These are phyloP conservation scores for Polyplosphaeria fusca DNA, from an alignment of 495 filamentous ascomycete genomes.

Conservation along the genomic window DNA sequence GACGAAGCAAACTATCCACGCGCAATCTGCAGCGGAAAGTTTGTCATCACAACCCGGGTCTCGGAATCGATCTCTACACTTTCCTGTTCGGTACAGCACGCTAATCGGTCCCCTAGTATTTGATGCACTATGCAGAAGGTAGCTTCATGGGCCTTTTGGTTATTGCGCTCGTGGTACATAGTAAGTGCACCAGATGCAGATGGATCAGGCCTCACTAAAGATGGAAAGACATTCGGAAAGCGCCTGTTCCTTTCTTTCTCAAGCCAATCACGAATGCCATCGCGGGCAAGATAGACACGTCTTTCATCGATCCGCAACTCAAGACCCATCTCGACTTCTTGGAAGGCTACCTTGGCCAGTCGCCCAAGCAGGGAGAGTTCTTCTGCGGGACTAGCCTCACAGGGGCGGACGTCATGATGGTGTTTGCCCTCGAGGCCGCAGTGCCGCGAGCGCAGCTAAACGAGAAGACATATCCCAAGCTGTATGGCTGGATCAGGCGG, in stretches of 20 bases:
- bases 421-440: constrained; percentile 65
- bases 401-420: constrained; percentile 76
- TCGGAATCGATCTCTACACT: too few species aligned
- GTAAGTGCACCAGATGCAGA: constrained; percentile 44
- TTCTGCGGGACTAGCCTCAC: constrained; percentile 71
- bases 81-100: too few species aligned
- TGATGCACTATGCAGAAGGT: constrained; percentile 80
- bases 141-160: constrained; percentile 70
- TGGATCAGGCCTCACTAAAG: background rate
- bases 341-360: constrained; percentile 64
- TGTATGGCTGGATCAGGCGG: constrained; percentile 60
- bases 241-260: constrained; percentile 78
- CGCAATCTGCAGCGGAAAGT: too few species aligned
- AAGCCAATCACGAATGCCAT: constrained; percentile 69
- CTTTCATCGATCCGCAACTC: constrained; percentile 62
- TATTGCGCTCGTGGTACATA: constrained; percentile 54
- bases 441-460: constrained; percentile 44
- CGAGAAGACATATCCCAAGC: constrained; percentile 57
- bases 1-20: too few species aligned
- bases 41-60: too few species aligned
- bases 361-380: constrained; percentile 61
- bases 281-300: constrained; percentile 56
- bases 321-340: constrained; percentile 66
- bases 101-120: constrained; percentile 46
- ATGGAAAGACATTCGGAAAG: constrained; percentile 55